Evolutionary conservation across 345 rosid genomes (phyloP), one percentile per base, ranked within the genome.

Genomic region (Gossypium longicalyx): DNA sequence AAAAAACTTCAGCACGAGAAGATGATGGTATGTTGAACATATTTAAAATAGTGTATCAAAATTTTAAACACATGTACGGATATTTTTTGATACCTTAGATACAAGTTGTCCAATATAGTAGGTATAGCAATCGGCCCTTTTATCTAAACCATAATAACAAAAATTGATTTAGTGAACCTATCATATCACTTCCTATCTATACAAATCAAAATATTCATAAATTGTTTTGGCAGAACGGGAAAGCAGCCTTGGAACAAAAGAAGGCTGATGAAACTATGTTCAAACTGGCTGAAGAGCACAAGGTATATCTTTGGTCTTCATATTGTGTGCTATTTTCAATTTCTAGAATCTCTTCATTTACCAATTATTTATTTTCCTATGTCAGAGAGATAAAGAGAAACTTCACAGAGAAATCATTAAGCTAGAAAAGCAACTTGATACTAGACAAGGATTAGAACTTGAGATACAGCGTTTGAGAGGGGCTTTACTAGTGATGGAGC

Each of bases 391-490:
- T 64, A 90, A 85, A 70, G 93, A 88, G 82, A 76, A 83, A 72
- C 80, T 88, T 4, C 93, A 78, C 65, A 73, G 60, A 75, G 67
- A 86, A 77, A 87, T 92, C 38, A 52, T 80, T 76, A 84, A 85
- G 59, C 80, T 90, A 44, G 86, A 91, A 72, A 77, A 79, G 67
- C 65, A 82, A 53, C 81, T 93, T 7, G 96, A 93, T 84, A 86
- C 83, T 12, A 89, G 84, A 66, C 98, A 89, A 84, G 87, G 88
- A 9, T 22, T 89, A 76, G 96, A 91, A 78, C 79, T 90, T 83
- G 97, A 90, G 86, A 89, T 89, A 67, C 87, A 91, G 89, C 84
- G 87, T 3, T 56, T 89, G 86, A 90, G 81, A 73, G 92, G 96
- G 3, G 81, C 82, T 19, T 69, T 84, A 74, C 78, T 87, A 76